A percentile compares a stretch with the other conserved stretches of the same genome.
Conservation (phyloP, 345 rosid species). For the Acer yangbiense region DNA sequence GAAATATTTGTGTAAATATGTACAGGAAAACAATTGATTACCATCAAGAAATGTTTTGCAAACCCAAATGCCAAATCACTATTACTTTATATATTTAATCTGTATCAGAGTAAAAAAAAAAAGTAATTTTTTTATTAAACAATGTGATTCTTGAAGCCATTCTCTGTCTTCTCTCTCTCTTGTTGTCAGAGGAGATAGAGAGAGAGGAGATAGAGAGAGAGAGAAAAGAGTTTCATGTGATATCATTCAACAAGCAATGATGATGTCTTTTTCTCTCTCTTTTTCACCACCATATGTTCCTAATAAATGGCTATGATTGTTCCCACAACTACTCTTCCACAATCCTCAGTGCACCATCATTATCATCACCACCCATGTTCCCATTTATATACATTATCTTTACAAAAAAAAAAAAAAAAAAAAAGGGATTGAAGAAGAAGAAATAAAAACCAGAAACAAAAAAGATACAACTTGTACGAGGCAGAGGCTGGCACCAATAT, state of each 20-base stretch:
- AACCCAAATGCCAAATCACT: neutral
- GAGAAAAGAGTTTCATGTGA: neutral
- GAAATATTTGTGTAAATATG: neutral
- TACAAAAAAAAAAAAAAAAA: neutral
- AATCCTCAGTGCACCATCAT: conserved; percentile 2
- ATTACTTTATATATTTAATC: neutral
- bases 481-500: neutral
- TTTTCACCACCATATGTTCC: conserved; percentile 12
- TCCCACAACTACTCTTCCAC: conserved; percentile 20
- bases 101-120: too few species aligned
- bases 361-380: conserved; percentile 10
- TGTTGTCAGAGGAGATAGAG: neutral
- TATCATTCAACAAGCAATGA: conserved; percentile 18
- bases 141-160: neutral
- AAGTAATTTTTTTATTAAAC: too few species aligned
- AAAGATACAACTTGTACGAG: neutral
- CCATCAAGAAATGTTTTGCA: neutral
- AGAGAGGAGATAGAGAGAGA: too few species aligned
- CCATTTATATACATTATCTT: neutral
- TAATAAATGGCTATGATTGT: conserved; percentile 21
- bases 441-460: neutral
- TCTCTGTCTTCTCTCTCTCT: too few species aligned
- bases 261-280: conserved; percentile 6
- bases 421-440: neutral
- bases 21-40: neutral